phyloP scores from a whole-genome alignment of 2,329 filamentous ascomycete genomes.

The Diaporthe sp. region DNA sequence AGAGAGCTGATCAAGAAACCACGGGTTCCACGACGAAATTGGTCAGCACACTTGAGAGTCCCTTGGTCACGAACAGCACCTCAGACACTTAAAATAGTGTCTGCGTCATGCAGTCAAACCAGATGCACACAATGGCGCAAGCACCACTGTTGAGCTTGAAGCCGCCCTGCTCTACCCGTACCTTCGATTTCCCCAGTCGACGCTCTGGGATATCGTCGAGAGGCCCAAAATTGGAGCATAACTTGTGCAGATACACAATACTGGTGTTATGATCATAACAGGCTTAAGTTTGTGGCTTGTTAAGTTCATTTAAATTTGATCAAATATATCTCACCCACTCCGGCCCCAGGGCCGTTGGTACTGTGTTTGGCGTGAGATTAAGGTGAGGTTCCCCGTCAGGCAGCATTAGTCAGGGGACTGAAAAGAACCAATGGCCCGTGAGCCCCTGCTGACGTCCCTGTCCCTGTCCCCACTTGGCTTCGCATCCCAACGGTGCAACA shows the following conservation, averaged over 20 bases:
- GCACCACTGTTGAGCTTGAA: not conserved
- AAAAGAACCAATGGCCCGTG: constrained; percentile 1
- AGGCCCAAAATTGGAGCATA: not conserved
- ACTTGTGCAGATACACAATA: not conserved
- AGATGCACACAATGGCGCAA: too few species aligned
- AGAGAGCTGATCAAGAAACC: too few species aligned
- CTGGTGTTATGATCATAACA: not conserved
- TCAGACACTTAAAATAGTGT: too few species aligned
- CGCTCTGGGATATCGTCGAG: not conserved
- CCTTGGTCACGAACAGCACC: too few species aligned
- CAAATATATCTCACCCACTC: not conserved
- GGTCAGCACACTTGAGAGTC: too few species aligned
- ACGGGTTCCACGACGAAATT: too few species aligned
- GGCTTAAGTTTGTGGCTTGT: not conserved
- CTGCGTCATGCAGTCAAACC: too few species aligned
- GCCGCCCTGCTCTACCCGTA: too few species aligned
- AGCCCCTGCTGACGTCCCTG: not conserved
- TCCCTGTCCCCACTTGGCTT: not conserved
- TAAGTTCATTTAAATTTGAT: not conserved
- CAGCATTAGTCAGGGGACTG: constrained; percentile 11
- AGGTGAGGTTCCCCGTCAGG: not conserved
- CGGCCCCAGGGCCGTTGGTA: not conserved
- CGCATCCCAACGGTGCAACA: constrained; percentile 7
- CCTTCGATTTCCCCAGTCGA: not conserved
- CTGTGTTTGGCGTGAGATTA: constrained; percentile 1